Conservation (phyloP, 169 alveolate species). For the Besnoitia besnoiti region DNA sequence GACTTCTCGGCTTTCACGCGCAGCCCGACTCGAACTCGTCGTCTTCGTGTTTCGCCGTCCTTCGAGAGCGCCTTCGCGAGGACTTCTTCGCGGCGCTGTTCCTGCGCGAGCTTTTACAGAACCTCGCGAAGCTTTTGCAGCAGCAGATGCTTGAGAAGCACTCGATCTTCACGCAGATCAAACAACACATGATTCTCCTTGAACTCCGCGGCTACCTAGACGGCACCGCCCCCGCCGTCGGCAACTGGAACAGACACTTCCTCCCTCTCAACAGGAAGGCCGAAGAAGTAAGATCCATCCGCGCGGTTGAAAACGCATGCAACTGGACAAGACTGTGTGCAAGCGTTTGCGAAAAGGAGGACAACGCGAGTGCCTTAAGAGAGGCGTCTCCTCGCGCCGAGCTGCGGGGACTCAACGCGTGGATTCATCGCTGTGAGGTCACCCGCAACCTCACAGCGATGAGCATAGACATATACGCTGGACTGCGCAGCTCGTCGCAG, state of each 20-base stretch:
- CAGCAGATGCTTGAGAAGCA: slow-evolving; percentile 43
- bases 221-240: slow-evolving; percentile 33
- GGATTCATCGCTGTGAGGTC: no score
- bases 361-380: no score
- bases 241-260: slow-evolving; percentile 5
- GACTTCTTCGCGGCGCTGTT: slow-evolving; percentile 27
- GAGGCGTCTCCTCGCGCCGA: no score
- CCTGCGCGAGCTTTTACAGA: slow-evolving; percentile 15
- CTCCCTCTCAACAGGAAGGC: slow-evolving; percentile 23
- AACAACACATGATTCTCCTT: background rate
- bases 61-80: background rate
- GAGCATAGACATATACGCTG: no score
- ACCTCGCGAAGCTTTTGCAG: slow-evolving; percentile 9
- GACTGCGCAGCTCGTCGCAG: no score
- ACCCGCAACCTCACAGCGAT: no score
- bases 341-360: no score
- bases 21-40: background rate
- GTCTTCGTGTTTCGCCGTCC: slow-evolving; percentile 12
- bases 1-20: background rate
- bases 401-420: no score
- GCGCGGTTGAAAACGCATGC: no score
- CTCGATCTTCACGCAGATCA: slow-evolving; percentile 34
- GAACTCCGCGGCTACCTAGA: slow-evolving; percentile 18
- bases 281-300: slow-evolving; percentile 28
- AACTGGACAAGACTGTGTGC: no score